Evolutionary conservation across 169 alveolate genomes (phyloP), one percentile per base, ranked within the genome.

Genomic region (Perkinsus chesapeaki): DNA sequence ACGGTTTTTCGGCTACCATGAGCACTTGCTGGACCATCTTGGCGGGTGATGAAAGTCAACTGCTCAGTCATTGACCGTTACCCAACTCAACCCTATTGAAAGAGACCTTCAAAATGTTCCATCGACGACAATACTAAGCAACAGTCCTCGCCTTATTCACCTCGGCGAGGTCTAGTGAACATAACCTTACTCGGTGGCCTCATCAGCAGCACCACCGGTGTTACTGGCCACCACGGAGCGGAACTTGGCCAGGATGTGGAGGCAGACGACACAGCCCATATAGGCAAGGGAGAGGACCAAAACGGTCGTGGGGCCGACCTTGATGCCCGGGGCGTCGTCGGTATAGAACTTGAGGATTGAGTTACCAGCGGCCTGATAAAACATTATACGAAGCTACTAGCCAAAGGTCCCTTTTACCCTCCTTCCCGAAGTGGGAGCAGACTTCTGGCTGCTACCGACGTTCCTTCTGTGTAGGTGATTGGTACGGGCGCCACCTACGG

Each of bases 1-100:
- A 98, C 34, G 99, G 99, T 97, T 99, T 99, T 95, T 99, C 99
- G 10, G 99, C 99, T 60, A 99, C 99, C 99, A 98, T 99, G 95
- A 99, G 95, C 37, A 99, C 99, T 34, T 60, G 82, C 82, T 60
- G 82, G 37, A 60, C 82, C 82, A 60, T 60, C 3, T 10, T 47
- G 72, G 72, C 72, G 27, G 9, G 19, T 9, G 72, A 9, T 10
- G 19, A 47, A 60, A 60, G 82, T 60, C 82, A 60, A 60, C 82
- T 60, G 82, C 82, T 7, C 27, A 16, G 82, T 27, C 82, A 60
- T 60, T 60, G 82, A 60, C 82, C 82, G 27, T 34, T 60, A 3
- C 1, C 82, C 82, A 60, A 60, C 82, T 27, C 82, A 60, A 60
- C 36, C 12, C 3, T 34, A 5, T 12, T 16, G 31, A 23, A 60